Percentiles rank a stretch among this genome's conserved stretches.
phyloP scores from a whole-genome alignment of 192 early-diverging fungal genomes.

The Podila epicladia region DNA sequence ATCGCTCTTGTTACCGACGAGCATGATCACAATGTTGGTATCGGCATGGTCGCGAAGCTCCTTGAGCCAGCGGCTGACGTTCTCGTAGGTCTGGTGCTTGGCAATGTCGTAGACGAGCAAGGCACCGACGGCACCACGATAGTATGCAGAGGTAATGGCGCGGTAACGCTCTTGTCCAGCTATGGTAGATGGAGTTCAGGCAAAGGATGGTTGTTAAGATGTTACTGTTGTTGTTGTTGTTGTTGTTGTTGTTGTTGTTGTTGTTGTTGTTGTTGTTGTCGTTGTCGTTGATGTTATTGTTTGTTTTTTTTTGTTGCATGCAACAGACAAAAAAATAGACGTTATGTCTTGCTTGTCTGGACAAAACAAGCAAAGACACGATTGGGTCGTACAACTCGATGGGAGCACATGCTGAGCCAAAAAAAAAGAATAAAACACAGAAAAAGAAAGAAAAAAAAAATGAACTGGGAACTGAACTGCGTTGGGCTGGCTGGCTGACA shows the following conservation, averaged over 20 bases:
- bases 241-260: neutral
- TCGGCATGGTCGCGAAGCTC: slow-evolving; percentile 97
- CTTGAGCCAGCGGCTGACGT: slow-evolving; percentile 97
- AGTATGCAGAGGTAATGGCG: slow-evolving; percentile 89
- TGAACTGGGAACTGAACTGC: slow-evolving; percentile 26
- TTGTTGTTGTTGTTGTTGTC: neutral
- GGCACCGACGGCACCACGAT: slow-evolving; percentile 97
- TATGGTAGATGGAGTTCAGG: slow-evolving; percentile 14
- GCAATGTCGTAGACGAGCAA: slow-evolving; percentile 98
- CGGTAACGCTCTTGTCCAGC: slow-evolving; percentile 84
- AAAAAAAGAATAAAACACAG: slow-evolving; percentile 8
- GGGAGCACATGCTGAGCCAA: slow-evolving; percentile 1
- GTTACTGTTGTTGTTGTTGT: neutral
- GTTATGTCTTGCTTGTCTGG: neutral
- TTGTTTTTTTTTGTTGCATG: too few relatives aligned
- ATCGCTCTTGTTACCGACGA: slow-evolving; percentile 99
- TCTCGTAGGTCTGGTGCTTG: slow-evolving; percentile 95
- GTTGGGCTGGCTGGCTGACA: slow-evolving; percentile 2
- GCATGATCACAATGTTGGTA: slow-evolving; percentile 98
- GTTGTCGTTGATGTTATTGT: neutral
- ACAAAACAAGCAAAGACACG: neutral
- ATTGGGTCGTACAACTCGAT: neutral
- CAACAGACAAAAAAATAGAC: slow-evolving; percentile 11
- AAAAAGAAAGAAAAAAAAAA: slow-evolving; percentile 12
- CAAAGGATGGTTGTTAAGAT: neutral